A percentile compares a stretch with the other conserved stretches of the same genome.
phyloP scores from a whole-genome alignment of 768 basidiomycete species.

The Saitozyma podzolica region DNA sequence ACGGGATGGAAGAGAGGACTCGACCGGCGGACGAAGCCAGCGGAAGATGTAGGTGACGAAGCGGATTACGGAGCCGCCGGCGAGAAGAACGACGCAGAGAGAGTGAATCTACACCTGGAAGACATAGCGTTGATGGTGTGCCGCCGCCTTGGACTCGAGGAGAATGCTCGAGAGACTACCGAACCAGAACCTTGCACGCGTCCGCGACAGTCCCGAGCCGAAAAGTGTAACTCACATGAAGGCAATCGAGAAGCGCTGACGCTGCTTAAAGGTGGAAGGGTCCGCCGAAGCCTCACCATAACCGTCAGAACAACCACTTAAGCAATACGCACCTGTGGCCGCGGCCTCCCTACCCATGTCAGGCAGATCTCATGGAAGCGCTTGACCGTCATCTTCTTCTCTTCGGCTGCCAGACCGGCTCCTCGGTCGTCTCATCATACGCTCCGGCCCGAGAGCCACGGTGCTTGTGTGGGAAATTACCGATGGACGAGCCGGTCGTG shows the following conservation, averaged over 20 bases:
- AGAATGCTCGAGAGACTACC: slow-evolving; percentile 85
- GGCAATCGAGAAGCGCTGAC: slow-evolving; percentile 92
- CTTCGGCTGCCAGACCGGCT: too few species aligned
- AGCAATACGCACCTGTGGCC: slow-evolving; percentile 74
- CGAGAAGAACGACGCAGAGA: slow-evolving; percentile 85
- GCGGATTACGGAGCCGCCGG: slow-evolving; percentile 73
- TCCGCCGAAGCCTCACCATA: slow-evolving; percentile 75
- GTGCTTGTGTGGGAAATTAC: too few species aligned
- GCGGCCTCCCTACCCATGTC: slow-evolving; percentile 58
- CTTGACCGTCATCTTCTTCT: not conserved
- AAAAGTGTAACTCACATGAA: slow-evolving; percentile 55
- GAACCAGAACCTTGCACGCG: slow-evolving; percentile 80
- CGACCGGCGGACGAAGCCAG: slow-evolving; percentile 75
- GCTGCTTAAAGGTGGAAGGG: slow-evolving; percentile 84
- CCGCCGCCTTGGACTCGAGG: slow-evolving; percentile 78
- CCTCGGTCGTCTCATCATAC: too few species aligned
- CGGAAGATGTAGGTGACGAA: slow-evolving; percentile 92
- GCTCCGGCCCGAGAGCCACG: too few species aligned
- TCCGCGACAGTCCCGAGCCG: not conserved
- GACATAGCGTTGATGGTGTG: slow-evolving; percentile 85
- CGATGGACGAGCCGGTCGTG: too few species aligned
- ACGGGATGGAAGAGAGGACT: slow-evolving; percentile 79
- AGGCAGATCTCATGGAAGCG: slow-evolving; percentile 39
- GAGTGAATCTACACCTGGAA: slow-evolving; percentile 91
- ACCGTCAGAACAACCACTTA: slow-evolving; percentile 69